Conservation (phyloP, 345 rosid species). For the Dipteronia dyeriana region DNA sequence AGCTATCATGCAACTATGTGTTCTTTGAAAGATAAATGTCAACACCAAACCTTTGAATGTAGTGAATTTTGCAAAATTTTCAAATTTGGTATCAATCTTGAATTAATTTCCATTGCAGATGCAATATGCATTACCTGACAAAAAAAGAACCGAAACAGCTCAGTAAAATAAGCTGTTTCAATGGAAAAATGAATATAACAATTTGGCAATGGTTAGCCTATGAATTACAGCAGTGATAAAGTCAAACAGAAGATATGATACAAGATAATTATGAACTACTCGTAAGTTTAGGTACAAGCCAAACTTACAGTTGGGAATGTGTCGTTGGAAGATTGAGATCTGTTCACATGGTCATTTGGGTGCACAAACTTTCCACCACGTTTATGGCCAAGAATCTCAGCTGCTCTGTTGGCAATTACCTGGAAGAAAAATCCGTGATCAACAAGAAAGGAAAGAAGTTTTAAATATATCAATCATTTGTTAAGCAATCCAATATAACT, state of each 20-base stretch:
- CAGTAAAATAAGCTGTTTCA: constrained; percentile 1
- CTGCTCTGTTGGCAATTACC: constrained; percentile 98
- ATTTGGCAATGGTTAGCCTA: not conserved
- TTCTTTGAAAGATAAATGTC: not conserved
- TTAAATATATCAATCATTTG: not conserved
- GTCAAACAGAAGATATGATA: not conserved
- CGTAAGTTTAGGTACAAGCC: constrained; percentile 5
- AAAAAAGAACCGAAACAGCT: constrained; percentile 18
- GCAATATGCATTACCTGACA: constrained; percentile 97
- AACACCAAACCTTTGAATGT: constrained; percentile 65
- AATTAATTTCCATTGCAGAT: constrained; percentile 84
- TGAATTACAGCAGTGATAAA: constrained; percentile 4
- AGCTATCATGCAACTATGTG: not conserved
- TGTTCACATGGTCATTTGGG: constrained; percentile 96
- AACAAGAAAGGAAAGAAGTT: not conserved
- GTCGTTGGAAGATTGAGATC: constrained; percentile 96
- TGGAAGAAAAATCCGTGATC: constrained; percentile 26
- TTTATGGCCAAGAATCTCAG: constrained; percentile 90
- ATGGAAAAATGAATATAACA: not conserved
- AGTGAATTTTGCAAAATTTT: constrained; percentile 68
- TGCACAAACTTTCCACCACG: constrained; percentile 88
- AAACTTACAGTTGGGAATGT: constrained; percentile 90
- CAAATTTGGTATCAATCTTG: constrained; percentile 78
- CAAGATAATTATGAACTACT: not conserved
- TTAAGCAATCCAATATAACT: not conserved